Evolutionary conservation across 2,329 filamentous ascomycete genomes (phyloP).

Genomic region (Phyllosticta citriasiana): DNA sequence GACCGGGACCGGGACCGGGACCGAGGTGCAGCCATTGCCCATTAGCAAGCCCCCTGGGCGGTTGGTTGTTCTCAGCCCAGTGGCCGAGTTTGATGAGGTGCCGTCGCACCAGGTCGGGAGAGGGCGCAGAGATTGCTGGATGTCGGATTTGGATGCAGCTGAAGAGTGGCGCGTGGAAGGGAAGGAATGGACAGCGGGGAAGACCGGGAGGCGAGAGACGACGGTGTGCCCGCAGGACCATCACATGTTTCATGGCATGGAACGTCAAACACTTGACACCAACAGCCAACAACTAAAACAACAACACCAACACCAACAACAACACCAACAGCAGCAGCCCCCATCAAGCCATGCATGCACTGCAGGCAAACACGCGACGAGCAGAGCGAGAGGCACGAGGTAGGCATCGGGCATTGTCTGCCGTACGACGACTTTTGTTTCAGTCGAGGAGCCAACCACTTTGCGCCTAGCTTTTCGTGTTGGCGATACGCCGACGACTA

Average conservation of each 20-base stretch:
- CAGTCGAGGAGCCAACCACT: background rate
- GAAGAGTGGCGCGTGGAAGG: background rate
- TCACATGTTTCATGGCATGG: background rate
- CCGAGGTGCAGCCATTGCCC: background rate
- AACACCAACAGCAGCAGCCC: background rate
- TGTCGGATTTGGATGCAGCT: background rate
- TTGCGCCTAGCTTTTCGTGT: background rate
- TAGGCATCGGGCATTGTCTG: background rate
- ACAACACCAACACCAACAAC: background rate
- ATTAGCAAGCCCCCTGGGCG: conserved; percentile 1
- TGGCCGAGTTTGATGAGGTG: background rate
- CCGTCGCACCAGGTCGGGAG: background rate
- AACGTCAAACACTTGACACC: background rate
- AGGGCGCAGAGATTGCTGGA: background rate
- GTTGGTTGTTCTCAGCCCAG: background rate
- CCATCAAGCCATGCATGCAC: background rate
- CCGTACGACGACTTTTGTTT: background rate
- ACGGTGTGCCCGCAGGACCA: background rate
- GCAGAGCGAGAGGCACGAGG: background rate
- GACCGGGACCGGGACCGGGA: conserved; percentile 6
- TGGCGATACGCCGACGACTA: background rate
- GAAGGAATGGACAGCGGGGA: background rate
- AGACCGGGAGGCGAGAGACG: background rate
- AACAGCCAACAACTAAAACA: background rate
- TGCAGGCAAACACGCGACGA: background rate